Conservation (phyloP, 2,329 filamentous ascomycete genomes). For the Cladophialophora immunda region DNA sequence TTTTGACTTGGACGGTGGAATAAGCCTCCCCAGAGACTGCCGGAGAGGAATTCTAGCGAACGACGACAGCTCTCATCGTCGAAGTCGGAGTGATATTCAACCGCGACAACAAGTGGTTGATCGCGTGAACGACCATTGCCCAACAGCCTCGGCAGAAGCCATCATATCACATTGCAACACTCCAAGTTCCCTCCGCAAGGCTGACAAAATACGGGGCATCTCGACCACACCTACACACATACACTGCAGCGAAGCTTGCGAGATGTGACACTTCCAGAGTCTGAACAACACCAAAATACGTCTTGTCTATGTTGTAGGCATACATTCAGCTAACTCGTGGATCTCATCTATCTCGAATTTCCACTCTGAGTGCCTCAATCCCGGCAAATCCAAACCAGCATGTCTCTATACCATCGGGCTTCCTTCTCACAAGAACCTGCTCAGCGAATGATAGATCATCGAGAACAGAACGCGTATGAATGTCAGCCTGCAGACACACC, state of each 20-base stretch:
- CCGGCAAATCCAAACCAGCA: neutral
- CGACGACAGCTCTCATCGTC: neutral
- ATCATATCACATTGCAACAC: neutral
- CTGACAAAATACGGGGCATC: neutral
- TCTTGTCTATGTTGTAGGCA: neutral
- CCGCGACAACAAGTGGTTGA: neutral
- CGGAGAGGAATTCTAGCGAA: neutral
- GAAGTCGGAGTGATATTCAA: neutral
- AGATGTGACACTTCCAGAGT: neutral
- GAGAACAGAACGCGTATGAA: neutral
- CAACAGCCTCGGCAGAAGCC: neutral
- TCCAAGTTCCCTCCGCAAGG: neutral
- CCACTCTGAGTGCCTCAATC: neutral
- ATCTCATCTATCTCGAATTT: neutral
- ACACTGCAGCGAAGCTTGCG: neutral
- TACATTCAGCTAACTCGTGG: neutral
- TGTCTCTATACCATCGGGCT: neutral
- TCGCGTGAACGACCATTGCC: neutral
- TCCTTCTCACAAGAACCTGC: constrained; percentile 2
- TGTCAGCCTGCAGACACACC: neutral
- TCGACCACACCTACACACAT: neutral
- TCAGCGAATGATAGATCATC: constrained; percentile 5
- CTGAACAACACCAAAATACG: neutral
- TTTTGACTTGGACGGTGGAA: neutral
- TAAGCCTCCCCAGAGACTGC: neutral